phyloP scores from a whole-genome alignment of 495 filamentous ascomycete species.

The Penicillium manginii region DNA sequence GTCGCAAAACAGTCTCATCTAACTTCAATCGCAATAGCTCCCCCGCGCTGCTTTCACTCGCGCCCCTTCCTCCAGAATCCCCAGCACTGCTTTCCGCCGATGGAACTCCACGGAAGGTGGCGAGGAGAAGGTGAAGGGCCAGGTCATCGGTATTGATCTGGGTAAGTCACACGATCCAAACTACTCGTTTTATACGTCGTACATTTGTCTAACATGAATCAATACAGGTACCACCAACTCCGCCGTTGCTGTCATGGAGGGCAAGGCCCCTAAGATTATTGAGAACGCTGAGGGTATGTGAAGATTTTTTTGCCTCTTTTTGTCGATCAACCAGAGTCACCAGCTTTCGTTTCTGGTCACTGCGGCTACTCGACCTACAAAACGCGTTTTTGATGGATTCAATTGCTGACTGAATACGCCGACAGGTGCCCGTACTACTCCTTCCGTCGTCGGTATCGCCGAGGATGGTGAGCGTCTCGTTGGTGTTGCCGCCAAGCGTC shows the following conservation, averaged over 20 bases:
- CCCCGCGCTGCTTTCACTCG: slow-evolving; percentile 54
- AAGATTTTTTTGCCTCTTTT: slow-evolving; percentile 28
- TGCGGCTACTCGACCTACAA: background rate
- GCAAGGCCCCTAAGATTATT: slow-evolving; percentile 92
- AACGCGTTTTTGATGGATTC: background rate
- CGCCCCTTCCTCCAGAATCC: slow-evolving; percentile 57
- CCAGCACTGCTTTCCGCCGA: slow-evolving; percentile 64
- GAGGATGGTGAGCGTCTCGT: slow-evolving; percentile 97
- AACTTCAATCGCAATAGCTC: slow-evolving; percentile 34
- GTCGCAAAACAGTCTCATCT: slow-evolving; percentile 27
- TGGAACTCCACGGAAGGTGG: slow-evolving; percentile 83
- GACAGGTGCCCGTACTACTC: slow-evolving; percentile 90
- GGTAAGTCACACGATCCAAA: slow-evolving; percentile 62
- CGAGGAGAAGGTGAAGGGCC: slow-evolving; percentile 88
- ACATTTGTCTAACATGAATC: slow-evolving; percentile 27
- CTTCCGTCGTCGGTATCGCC: slow-evolving; percentile 95
- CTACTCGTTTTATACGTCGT: background rate
- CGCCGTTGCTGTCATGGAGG: slow-evolving; percentile 97
- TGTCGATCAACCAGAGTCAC: slow-evolving; percentile 16
- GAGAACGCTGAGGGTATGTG: slow-evolving; percentile 90
- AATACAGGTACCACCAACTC: slow-evolving; percentile 91
- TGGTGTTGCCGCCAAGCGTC: slow-evolving; percentile 97
- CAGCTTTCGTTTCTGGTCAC: background rate
- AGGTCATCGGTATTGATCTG: slow-evolving; percentile 98
- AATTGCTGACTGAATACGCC: slow-evolving; percentile 19